Conservation (phyloP, 768 basidiomycete species). For the Termitomyces sp. region DNA sequence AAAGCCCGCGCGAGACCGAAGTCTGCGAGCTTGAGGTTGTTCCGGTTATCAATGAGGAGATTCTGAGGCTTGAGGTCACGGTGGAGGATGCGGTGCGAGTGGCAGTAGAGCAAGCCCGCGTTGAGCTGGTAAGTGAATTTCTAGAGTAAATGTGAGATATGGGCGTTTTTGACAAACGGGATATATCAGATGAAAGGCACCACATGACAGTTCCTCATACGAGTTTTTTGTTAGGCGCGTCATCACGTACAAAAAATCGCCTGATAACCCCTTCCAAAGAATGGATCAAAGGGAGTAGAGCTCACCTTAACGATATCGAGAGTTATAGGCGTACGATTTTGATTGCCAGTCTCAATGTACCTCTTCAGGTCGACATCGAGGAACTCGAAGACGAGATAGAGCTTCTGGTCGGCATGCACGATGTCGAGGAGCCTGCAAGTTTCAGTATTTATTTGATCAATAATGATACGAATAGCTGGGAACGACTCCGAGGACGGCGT, state of each 20-base stretch:
- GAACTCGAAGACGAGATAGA: constrained; percentile 98
- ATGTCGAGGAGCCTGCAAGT: constrained; percentile 81
- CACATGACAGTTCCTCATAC: not conserved
- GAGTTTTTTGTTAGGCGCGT: constrained; percentile 13
- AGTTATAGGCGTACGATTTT: constrained; percentile 64
- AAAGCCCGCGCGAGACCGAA: constrained; percentile 96
- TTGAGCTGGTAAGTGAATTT: constrained; percentile 95
- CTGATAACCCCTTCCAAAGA: not conserved
- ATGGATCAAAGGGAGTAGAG: not conserved
- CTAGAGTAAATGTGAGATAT: constrained; percentile 33
- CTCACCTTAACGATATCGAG: constrained; percentile 78
- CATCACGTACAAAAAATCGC: constrained; percentile 2
- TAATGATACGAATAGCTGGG: not conserved
- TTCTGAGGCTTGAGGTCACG: constrained; percentile 97
- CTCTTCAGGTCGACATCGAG: constrained; percentile 95
- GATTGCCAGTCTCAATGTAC: constrained; percentile 89
- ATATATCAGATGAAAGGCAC: not conserved
- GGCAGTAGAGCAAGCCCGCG: constrained; percentile 89
- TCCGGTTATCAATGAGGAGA: constrained; percentile 81
- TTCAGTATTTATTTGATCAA: not conserved
- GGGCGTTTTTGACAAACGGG: not conserved
- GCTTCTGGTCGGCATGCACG: constrained; percentile 93
- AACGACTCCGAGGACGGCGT: constrained; percentile 14
- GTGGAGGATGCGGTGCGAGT: constrained; percentile 94
- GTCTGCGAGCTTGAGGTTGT: constrained; percentile 94